Conservation (phyloP, 495 filamentous ascomycete genomes). For the Baudoinia panamericana region DNA sequence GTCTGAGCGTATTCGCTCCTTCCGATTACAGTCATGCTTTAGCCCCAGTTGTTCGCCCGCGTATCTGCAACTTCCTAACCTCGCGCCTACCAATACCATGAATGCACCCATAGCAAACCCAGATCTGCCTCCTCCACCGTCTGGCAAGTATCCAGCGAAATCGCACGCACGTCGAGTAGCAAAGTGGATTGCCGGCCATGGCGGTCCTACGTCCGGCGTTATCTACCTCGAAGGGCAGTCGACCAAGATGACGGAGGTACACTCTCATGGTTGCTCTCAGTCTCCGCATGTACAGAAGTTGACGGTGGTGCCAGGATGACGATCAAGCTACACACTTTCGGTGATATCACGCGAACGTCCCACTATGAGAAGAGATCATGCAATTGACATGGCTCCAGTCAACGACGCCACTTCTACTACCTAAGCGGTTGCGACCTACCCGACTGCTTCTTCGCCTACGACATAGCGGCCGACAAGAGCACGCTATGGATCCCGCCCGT, state of each 20-base stretch:
- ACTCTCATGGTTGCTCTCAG: no score
- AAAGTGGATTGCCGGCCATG: slow-evolving; percentile 51
- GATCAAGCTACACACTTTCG: slow-evolving; percentile 66
- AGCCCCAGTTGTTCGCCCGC: no score
- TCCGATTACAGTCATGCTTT: no score
- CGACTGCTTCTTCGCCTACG: slow-evolving; percentile 72
- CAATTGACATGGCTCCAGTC: slow-evolving; percentile 37
- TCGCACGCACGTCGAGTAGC: slow-evolving; percentile 71
- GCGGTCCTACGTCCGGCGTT: slow-evolving; percentile 46
- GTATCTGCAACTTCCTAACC: no score
- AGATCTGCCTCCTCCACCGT: slow-evolving; percentile 12
- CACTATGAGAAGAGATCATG: no score
- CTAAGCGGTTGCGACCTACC: slow-evolving; percentile 74
- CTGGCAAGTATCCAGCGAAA: slow-evolving; percentile 90
- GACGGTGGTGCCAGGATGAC: no score
- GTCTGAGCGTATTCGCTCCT: no score
- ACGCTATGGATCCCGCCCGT: slow-evolving; percentile 89
- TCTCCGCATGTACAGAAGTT: no score
- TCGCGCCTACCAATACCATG: slow-evolving; percentile 1
- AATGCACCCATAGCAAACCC: slow-evolving; percentile 16
- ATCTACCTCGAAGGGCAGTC: slow-evolving; percentile 83
- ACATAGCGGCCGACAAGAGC: slow-evolving; percentile 53
- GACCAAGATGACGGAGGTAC: slow-evolving; percentile 35
- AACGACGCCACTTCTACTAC: slow-evolving; percentile 92
- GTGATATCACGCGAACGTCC: slow-evolving; percentile 36